Evolutionary conservation across 176 grass and related monocot species (phyloP), one percentile per base, ranked within the genome.

Genomic region (Ensete glaucum): DNA sequence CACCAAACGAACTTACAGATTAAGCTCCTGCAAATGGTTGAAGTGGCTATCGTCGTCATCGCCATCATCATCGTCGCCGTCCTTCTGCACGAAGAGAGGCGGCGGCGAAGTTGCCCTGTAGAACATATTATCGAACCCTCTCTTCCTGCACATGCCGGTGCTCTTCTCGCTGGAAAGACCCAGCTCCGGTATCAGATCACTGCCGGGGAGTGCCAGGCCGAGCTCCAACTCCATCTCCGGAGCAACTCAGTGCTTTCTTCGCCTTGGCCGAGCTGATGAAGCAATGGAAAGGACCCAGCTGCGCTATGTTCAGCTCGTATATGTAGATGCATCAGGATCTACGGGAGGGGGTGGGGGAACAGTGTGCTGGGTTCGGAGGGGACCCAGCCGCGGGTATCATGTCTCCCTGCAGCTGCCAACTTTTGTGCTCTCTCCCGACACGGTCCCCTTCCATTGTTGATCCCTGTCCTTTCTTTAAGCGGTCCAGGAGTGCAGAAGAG

Each of bases 221-320:
- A 96, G 79, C 76, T 89, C 89, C 62, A 92, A 80, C 80, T 96
- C 87, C 93, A 97, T 89, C 66, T 17, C 56, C 34, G 34, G 4
- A 4, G 34, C 34, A 43, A 43, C 34, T 43, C 34, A 0, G 34
- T 43, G 34, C 3, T 3, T 43, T 43, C 4, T 43, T 43, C 34
- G 34, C 34, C 34, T 43, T 43, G 34, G 34, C 34, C 3, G 34
- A 43, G 34, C 34, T 10, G 27, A 59, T 1, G 19, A 50, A 62
- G 77, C 21, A 82, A 52, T 12, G 66, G 13, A 43, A 48, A 84
- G 27, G 73, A 76, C 43, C 19, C 54, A 78, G 53, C n/a, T 0
- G 9, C n/a, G 52, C 24, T 67, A 74, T 21, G 17, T 9, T 54
- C 19, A 43, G 27, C 63, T 68, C 20, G 13, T 62, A 63, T 25